Conservation (phyloP, 768 basidiomycete species). For the Sarcomyxa edulis region DNA sequence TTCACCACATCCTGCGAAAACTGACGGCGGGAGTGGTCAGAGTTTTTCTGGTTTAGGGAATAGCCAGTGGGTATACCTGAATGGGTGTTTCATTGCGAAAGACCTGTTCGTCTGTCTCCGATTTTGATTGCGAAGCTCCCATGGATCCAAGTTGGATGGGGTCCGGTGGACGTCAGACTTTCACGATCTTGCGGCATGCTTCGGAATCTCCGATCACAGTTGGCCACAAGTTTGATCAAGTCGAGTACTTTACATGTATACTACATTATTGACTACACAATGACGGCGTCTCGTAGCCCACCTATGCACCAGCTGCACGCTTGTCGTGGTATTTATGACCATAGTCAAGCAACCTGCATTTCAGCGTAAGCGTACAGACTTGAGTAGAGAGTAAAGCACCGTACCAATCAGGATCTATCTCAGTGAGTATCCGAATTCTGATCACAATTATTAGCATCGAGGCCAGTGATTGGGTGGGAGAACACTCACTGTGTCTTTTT, state of each 20-base stretch:
- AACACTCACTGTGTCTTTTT: constrained; percentile 85
- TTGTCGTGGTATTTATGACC: constrained; percentile 26
- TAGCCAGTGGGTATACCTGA: constrained; percentile 32
- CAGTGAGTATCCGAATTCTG: constrained; percentile 89
- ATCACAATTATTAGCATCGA: constrained; percentile 8
- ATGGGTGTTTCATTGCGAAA: constrained; percentile 49
- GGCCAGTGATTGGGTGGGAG: no score
- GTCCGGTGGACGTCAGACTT: no score
- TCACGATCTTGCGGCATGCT: no score
- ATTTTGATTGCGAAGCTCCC: constrained; percentile 69
- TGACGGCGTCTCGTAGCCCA: no score
- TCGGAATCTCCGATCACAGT: no score
- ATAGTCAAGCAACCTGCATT: constrained; percentile 31
- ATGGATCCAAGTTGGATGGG: no score
- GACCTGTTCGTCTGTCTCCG: constrained; percentile 50
- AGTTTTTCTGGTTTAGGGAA: background rate
- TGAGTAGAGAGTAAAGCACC: constrained; percentile 9
- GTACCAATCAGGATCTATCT: constrained; percentile 93
- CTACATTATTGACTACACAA: no score
- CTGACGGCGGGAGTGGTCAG: constrained; percentile 27
- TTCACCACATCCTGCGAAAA: constrained; percentile 83
- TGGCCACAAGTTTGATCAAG: no score
- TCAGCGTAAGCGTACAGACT: no score
- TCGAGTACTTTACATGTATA: no score
- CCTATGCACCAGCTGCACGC: constrained; percentile 15